phyloP scores from a whole-genome alignment of 192 early-diverging fungal genomes.

The Mortierella claussenii region DNA sequence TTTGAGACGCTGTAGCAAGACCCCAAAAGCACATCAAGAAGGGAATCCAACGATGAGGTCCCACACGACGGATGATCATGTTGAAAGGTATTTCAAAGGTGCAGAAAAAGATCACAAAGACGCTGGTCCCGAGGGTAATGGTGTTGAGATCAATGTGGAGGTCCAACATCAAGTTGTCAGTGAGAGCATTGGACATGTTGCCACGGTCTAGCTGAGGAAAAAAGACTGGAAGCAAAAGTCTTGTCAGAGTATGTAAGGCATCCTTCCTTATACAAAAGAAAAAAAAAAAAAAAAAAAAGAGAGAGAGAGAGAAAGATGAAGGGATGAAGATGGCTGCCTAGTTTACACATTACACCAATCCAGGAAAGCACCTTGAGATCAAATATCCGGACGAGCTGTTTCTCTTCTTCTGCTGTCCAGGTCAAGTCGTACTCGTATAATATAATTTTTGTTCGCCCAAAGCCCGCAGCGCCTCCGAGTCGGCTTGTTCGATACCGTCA shows the following conservation, averaged over 20 bases:
- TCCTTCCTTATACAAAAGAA: neutral
- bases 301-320: no score
- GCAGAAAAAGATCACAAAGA: constrained; percentile 59
- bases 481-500: neutral
- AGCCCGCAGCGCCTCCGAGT: constrained; percentile 13
- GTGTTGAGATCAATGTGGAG: constrained; percentile 57
- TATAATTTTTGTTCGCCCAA: constrained; percentile 27
- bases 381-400: constrained; percentile 58
- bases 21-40: constrained; percentile 53
- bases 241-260: neutral
- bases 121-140: constrained; percentile 54
- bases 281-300: neutral
- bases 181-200: constrained; percentile 58
- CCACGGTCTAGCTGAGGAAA: constrained; percentile 62
- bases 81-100: constrained; percentile 62
- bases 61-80: constrained; percentile 57
- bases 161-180: constrained; percentile 58
- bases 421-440: constrained; percentile 50
- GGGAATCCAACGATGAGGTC: constrained; percentile 67
- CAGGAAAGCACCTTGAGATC: constrained; percentile 55
- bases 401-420: constrained; percentile 65
- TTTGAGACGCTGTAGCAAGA: constrained; percentile 42
- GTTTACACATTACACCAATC: constrained; percentile 61
- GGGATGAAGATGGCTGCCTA: no score
- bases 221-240: constrained; percentile 41